Evolutionary conservation across 768 basidiomycete species (phyloP).

Genomic region (Boletellus ananas): DNA sequence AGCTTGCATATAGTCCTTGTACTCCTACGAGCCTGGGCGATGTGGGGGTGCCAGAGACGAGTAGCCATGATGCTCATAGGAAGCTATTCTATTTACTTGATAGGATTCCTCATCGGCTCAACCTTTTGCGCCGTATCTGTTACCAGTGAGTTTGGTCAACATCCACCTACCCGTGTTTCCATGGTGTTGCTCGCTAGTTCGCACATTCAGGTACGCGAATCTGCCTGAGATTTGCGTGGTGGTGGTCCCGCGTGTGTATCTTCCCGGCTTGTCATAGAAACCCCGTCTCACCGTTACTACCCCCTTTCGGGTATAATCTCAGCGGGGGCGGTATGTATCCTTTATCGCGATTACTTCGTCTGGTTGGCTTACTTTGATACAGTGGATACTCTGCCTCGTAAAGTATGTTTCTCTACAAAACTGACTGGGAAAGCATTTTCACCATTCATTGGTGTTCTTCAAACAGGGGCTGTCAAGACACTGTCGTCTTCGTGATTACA

Average conservation of each 20-base stretch:
- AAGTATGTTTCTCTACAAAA: no score
- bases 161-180: no score
- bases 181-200: neutral
- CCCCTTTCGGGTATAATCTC: neutral
- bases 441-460: neutral
- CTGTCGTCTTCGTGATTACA: neutral
- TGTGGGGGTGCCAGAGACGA: slow-evolving; percentile 5
- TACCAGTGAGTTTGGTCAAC: neutral
- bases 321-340: neutral
- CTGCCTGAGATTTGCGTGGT: neutral
- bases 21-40: no score
- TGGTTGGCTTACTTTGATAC: no score
- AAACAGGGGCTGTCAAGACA: slow-evolving; percentile 11
- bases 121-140: neutral
- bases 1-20: no score
- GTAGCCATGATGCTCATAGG: slow-evolving; percentile 1
- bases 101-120: neutral
- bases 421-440: no score
- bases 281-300: neutral
- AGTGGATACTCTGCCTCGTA: no score
- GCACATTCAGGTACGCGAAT: neutral
- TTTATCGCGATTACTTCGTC: neutral
- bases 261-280: neutral
- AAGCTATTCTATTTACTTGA: slow-evolving; percentile 8
- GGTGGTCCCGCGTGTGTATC: slow-evolving; percentile 1